Evolutionary conservation across 164 flowering plant species (phyloP).

Genomic region (Warburgia ugandensis): DNA sequence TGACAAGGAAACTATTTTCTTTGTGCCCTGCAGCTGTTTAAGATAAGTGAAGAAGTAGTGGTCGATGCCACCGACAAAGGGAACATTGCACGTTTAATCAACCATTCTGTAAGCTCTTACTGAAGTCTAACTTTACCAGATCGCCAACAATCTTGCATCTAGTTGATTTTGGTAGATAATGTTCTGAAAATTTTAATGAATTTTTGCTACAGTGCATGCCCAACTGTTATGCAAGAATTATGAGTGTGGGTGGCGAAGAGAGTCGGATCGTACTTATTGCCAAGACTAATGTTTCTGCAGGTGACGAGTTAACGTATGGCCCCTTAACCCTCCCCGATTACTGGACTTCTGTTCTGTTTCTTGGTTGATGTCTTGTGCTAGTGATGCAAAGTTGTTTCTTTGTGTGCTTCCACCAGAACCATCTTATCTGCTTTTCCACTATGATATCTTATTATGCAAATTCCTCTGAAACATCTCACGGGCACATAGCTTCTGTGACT

Average conservation of each 20-base stretch:
- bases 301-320: conserved; percentile 85
- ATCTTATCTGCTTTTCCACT: too few relatives aligned
- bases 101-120: conserved; percentile 70
- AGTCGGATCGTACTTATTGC: conserved; percentile 90
- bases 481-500: too few relatives aligned
- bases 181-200: conserved; percentile 6
- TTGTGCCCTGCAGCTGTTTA: conserved; percentile 64
- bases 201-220: conserved; percentile 72
- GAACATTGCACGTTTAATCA: conserved; percentile 88
- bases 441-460: too few relatives aligned
- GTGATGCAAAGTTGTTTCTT: too few relatives aligned
- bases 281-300: conserved; percentile 69
- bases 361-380: too few relatives aligned
- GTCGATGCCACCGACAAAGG: conserved; percentile 91
- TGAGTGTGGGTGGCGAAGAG: conserved; percentile 73
- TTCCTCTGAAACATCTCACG: too few relatives aligned
- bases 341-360: too few relatives aligned
- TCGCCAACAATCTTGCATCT: background rate
- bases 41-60: conserved; percentile 91
- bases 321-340: conserved; percentile 7
- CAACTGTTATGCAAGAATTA: conserved; percentile 91
- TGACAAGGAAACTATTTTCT: background rate
- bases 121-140: background rate
- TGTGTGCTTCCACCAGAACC: too few relatives aligned
- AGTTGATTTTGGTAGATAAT: conserved; percentile 1